Base-by-base conservation (phyloP, 2,329 filamentous ascomycete genomes). In the Tolypocladium pustulatum region DNA sequence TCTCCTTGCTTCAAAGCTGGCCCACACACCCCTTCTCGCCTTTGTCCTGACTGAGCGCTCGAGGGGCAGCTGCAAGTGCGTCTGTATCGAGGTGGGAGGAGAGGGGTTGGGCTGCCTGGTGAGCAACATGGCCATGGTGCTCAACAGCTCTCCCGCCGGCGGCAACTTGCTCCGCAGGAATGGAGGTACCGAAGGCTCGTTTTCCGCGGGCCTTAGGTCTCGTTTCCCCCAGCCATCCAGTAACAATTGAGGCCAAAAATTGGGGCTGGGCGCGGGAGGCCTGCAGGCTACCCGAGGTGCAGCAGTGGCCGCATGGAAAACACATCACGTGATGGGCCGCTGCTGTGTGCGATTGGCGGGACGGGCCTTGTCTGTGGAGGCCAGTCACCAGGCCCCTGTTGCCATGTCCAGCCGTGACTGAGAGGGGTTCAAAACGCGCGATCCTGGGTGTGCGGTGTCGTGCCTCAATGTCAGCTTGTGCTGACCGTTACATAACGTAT, bases 331-430 rank as follows among this genome's bases (percentile, higher is more conserved):
- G 72, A 74, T 25, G 57, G 36, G n/a, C 57, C 55, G 20, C 38
- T 27, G 32, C 56, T 64, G 72, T 67, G 69, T 68, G 70, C 69
- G 69, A 72, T 73, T 71, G 63, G 71, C 71, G 71, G 72, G 71
- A 65, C 70, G 72, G 65, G 64, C 70, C 68, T 68, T 71, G 63
- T 63, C 62, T 67, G 62, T 60, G 61, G 52, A 62, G 53, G 57
- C 66, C 65, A 69, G 65, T 67, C 61, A 20, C 12, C 12, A 54
- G 37, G 41, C 37, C 54, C 54, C 20, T 41, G 54, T 40, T 17
- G 17, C 22, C 49, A 51, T 51, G 46, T 20, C 27, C 27, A 10
- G 43, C 27, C 2, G 17, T 32, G 52, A 37, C 20, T 3, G n/a
- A 32, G 22, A 30, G 15, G 3, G 17, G 20, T n/a, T 34, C 27